Evolutionary conservation across 768 basidiomycete genomes (phyloP).

Genomic region (Nidularia pulvinata): DNA sequence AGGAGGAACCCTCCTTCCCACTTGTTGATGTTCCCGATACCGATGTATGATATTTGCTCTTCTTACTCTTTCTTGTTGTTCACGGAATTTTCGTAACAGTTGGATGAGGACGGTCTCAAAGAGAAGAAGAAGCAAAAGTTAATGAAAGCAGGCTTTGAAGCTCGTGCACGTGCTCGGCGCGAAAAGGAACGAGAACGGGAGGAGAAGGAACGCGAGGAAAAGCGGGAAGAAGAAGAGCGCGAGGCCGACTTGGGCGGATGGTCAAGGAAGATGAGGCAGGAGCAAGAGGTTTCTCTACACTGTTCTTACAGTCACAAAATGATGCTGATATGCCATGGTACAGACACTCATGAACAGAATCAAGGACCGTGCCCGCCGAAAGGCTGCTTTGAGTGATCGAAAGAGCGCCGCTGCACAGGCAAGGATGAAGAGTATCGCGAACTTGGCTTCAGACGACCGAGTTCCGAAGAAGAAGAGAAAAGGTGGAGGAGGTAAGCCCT

Average conservation of each 20-base stretch:
- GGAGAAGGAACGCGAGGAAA: constrained; percentile 69
- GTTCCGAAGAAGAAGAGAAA: constrained; percentile 86
- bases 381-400: constrained; percentile 83
- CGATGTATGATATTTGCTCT: constrained; percentile 52
- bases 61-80: not conserved
- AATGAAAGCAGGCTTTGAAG: constrained; percentile 92
- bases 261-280: constrained; percentile 67
- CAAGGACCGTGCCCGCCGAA: constrained; percentile 78
- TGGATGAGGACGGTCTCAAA: constrained; percentile 89
- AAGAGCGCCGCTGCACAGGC: constrained; percentile 96
- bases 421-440: constrained; percentile 95
- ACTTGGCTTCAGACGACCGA: constrained; percentile 85
- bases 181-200: constrained; percentile 89
- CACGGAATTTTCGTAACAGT: constrained; percentile 29
- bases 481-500: constrained; percentile 65
- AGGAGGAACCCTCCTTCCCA: constrained; percentile 89
- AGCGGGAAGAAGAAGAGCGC: constrained; percentile 77
- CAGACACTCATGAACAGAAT: constrained; percentile 83
- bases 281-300: constrained; percentile 68
- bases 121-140: constrained; percentile 95
- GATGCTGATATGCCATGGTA: constrained; percentile 1
- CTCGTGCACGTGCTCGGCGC: constrained; percentile 76
- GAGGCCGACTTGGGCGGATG: constrained; percentile 71
- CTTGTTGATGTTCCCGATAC: constrained; percentile 91
- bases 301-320: not conserved